Percentiles rank a stretch among this genome's conserved stretches.
Evolutionary conservation across 2,329 filamentous ascomycete genomes (phyloP).

Genomic region (Chaetomium olivaceum): DNA sequence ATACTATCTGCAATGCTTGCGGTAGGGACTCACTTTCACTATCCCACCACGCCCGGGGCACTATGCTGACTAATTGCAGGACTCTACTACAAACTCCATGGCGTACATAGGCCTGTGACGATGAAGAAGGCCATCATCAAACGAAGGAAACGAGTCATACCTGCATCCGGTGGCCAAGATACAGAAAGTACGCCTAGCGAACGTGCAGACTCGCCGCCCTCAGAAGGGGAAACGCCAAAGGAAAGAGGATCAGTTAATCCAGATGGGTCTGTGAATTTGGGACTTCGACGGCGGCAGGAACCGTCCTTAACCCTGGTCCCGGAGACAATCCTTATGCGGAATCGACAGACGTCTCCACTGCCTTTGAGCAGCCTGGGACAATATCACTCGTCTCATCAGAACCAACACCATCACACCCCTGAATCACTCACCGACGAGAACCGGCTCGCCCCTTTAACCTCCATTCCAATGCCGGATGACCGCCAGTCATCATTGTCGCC

Average conservation of each 20-base stretch:
- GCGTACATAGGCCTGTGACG: constrained; percentile 87
- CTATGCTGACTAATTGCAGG: constrained; percentile 53
- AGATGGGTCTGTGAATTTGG: constrained; percentile 66
- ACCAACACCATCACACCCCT: constrained; percentile 43
- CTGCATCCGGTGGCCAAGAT: constrained; percentile 59
- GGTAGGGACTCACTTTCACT: constrained; percentile 58
- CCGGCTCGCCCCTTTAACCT: constrained; percentile 57
- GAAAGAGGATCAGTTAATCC: constrained; percentile 61
- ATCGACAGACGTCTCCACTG: constrained; percentile 47
- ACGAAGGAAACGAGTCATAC: constrained; percentile 89
- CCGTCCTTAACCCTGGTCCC: constrained; percentile 50
- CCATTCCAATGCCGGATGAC: constrained; percentile 48
- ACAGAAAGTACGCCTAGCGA: constrained; percentile 50
- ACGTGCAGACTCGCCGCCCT: constrained; percentile 47
- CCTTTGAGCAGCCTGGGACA: constrained; percentile 49
- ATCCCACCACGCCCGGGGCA: too few species aligned
- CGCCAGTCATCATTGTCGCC: constrained; percentile 61
- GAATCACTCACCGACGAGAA: constrained; percentile 57
- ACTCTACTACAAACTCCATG: constrained; percentile 94
- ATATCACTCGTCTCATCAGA: constrained; percentile 51
- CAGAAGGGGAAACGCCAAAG: constrained; percentile 35
- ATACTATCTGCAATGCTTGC: constrained; percentile 98
- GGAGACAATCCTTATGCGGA: constrained; percentile 46
- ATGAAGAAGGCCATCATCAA: constrained; percentile 99
- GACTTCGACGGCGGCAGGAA: constrained; percentile 52